These are phyloP conservation scores for Pythium sukuiense DNA, from an alignment of 352 stramenopile genomes.

Conservation along the genomic window DNA sequence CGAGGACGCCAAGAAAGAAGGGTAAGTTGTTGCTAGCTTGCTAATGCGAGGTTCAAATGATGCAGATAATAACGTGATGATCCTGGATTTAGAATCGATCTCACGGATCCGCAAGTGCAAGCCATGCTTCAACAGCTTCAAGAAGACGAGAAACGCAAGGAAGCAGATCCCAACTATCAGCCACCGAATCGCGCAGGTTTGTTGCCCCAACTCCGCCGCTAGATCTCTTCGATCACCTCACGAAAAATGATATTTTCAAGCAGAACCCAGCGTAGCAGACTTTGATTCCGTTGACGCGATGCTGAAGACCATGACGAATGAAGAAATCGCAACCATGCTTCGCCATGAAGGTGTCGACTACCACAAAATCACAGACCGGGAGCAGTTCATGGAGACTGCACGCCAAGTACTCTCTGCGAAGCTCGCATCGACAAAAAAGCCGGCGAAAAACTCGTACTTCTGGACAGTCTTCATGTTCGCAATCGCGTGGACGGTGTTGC, in stretches of 20 bases:
- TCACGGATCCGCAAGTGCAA: slow-evolving; percentile 71
- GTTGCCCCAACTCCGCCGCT: not conserved
- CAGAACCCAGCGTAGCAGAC: slow-evolving; percentile 16
- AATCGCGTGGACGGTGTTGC: slow-evolving; percentile 60
- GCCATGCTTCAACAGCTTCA: slow-evolving; percentile 82
- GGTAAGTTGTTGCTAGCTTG: slow-evolving; percentile 33
- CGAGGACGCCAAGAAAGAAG: slow-evolving; percentile 69
- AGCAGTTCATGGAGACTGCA: slow-evolving; percentile 75
- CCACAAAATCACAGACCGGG: slow-evolving; percentile 69
- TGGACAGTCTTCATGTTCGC: slow-evolving; percentile 59
- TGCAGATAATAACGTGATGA: not conserved
- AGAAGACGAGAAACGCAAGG: slow-evolving; percentile 56
- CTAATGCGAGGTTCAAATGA: not conserved
- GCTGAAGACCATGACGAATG: slow-evolving; percentile 73
- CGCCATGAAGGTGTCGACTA: slow-evolving; percentile 69
- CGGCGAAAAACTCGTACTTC: slow-evolving; percentile 46
- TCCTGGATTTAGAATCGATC: slow-evolving; percentile 54
- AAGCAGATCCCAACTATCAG: slow-evolving; percentile 23
- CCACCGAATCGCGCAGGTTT: slow-evolving; percentile 19
- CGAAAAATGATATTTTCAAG: not conserved
- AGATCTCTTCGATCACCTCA: not conserved
- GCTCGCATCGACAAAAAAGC: slow-evolving; percentile 28
- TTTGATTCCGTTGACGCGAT: slow-evolving; percentile 65
- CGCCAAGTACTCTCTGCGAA: slow-evolving; percentile 66
- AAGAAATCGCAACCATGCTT: slow-evolving; percentile 67